These are phyloP conservation scores for Pleurotus pulmonarius DNA, from an alignment of 768 basidiomycete species.

Conservation along the genomic window DNA sequence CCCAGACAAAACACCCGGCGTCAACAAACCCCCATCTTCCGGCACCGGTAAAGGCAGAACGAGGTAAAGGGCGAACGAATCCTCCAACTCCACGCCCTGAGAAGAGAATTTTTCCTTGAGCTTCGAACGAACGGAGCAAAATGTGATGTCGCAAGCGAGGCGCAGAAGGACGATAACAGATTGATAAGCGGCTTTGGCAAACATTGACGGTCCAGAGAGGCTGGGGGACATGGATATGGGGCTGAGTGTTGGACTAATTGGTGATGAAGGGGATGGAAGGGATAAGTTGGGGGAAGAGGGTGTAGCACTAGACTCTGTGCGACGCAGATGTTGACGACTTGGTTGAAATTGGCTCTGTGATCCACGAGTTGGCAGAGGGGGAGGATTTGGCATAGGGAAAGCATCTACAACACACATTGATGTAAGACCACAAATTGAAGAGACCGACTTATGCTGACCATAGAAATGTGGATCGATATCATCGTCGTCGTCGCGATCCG, in stretches of 20 bases:
- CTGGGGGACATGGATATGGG: slow-evolving; percentile 21
- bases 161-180: slow-evolving; percentile 64
- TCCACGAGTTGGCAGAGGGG: not conserved
- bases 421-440: not conserved
- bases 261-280: slow-evolving; percentile 28
- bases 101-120: slow-evolving; percentile 66
- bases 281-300: slow-evolving; percentile 29
- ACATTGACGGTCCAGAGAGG: slow-evolving; percentile 25
- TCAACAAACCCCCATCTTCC: not conserved
- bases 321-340: slow-evolving; percentile 11
- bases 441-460: slow-evolving; percentile 21
- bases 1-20: slow-evolving; percentile 11
- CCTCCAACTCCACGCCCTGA: slow-evolving; percentile 44
- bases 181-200: slow-evolving; percentile 64
- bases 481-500: slow-evolving; percentile 30
- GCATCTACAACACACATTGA: slow-evolving; percentile 21
- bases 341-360: slow-evolving; percentile 2
- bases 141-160: slow-evolving; percentile 39
- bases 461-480: slow-evolving; percentile 27
- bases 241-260: slow-evolving; percentile 16
- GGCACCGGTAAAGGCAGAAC: slow-evolving; percentile 29
- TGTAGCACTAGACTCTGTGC: slow-evolving; percentile 16
- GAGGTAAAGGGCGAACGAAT: slow-evolving; percentile 54
- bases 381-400: slow-evolving; percentile 16
- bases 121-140: slow-evolving; percentile 50